Percentiles rank a stretch among this genome's conserved stretches.
Conservation (phyloP, 495 filamentous ascomycete genomes). For the Tuber microsphaerosporum region DNA sequence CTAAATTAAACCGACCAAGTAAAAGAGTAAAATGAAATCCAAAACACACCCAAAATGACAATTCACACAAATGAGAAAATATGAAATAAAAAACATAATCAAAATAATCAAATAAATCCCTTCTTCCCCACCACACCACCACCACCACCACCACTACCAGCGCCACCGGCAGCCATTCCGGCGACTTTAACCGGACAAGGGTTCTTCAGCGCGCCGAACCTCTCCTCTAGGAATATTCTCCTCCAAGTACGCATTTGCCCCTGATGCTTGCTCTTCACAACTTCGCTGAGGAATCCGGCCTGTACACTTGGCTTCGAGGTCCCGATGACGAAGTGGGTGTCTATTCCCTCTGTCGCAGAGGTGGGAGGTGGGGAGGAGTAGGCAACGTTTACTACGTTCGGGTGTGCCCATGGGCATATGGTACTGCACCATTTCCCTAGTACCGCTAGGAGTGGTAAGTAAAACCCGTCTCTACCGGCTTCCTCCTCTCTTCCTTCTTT, state of each 20-base stretch:
- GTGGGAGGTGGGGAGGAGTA: neutral
- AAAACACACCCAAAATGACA: neutral
- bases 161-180: neutral
- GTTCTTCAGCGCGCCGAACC: conserved; percentile 7
- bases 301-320: conserved; percentile 15
- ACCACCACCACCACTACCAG: neutral
- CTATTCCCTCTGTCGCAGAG: neutral
- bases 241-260: conserved; percentile 10
- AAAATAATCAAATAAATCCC: neutral
- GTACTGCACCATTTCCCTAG: conserved; percentile 21
- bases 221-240: conserved; percentile 8
- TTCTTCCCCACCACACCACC: neutral
- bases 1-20: neutral
- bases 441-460: conserved; percentile 9
- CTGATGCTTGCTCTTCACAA: conserved; percentile 8
- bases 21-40: neutral
- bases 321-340: conserved; percentile 7
- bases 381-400: conserved; percentile 12
- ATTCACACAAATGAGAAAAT: neutral
- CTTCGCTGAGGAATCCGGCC: neutral
- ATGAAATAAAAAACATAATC: neutral
- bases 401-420: conserved; percentile 14
- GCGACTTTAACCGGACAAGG: conserved; percentile 18
- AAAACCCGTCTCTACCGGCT: neutral
- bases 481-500: neutral